Base-by-base conservation (phyloP, 2,329 filamentous ascomycete species). In the Phyllosticta citriasiana region DNA sequence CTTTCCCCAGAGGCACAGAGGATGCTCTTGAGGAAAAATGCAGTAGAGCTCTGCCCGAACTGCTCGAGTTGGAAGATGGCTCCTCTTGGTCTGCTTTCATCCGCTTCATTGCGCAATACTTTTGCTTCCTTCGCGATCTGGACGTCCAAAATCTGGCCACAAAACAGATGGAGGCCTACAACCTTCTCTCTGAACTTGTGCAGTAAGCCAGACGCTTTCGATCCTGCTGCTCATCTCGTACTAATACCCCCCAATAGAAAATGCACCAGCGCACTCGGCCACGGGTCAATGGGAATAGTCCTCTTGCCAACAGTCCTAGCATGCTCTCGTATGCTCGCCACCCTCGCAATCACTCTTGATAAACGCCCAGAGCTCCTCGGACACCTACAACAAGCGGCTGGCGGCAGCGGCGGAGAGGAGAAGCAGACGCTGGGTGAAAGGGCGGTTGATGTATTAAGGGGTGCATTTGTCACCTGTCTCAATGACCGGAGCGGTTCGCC, bases 381-480 rank as follows among this genome's bases (percentile, higher is more conserved):
- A 47, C 82, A 85, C 67, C 77, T 91, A n/a, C 67, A 54, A 16
- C 40, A 57, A 19, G 10, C 77, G 53, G 72, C 72, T 60, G 66
- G 62, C 9, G 26, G 50, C 8, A 67, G 82, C 14, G 79, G 80
- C 8, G 82, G 82, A 40, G 81, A 83, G 59, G 87, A 85, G 25
- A 85, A 86, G 66, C 84, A 88, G 66, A 91, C 91, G 1, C 82
- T 97, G 51, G 90, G 93, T 10, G 93, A 96, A 72, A 85, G 87
- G 26, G 91, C 91, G 1, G 91, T 91, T 19, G 93, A 97, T 69
- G 88, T 90, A 57, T 88, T 97, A 63, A 88, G 95, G 64, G 89
- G 91, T 71, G 91, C 92, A 24, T 96, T 97, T 70, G 94, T 90
- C 10, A 91, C 90, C 50, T 97, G 93, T 65, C 77, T 96, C 35